A percentile compares a stretch with the other conserved stretches of the same genome.
These are phyloP conservation scores for Parafenestella ontariensis DNA, from an alignment of 2,329 filamentous ascomycete genomes.

Conservation along the genomic window DNA sequence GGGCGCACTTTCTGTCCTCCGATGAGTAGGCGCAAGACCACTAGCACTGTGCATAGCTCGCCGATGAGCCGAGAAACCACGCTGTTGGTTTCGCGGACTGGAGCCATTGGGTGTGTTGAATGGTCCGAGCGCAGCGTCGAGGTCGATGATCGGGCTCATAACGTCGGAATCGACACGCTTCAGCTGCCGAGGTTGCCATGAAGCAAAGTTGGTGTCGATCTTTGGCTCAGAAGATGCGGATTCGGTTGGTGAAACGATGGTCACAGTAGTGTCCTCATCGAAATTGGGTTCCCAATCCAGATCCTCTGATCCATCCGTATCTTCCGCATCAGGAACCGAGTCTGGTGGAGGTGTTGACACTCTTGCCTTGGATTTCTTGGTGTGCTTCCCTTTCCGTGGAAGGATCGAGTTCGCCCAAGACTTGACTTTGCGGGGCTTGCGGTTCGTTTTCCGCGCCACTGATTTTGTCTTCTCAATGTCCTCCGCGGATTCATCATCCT, in stretches of 20 bases:
- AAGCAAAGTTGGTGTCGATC: slow-evolving; percentile 44
- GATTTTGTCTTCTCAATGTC: slow-evolving; percentile 50
- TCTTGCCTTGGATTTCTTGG: slow-evolving; percentile 54
- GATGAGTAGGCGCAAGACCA: slow-evolving; percentile 78
- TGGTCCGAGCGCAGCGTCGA: slow-evolving; percentile 90
- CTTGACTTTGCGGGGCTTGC: slow-evolving; percentile 73
- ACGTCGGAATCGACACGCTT: slow-evolving; percentile 61
- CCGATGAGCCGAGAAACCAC: slow-evolving; percentile 55
- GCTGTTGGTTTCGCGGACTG: slow-evolving; percentile 61
- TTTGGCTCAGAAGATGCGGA: slow-evolving; percentile 29
- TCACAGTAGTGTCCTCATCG: slow-evolving; percentile 51
- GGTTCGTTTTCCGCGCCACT: slow-evolving; percentile 62
- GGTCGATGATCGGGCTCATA: slow-evolving; percentile 83
- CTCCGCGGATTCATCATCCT: slow-evolving; percentile 40
- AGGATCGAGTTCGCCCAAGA: slow-evolving; percentile 74
- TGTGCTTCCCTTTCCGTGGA: slow-evolving; percentile 64
- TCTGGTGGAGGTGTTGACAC: slow-evolving; percentile 40
- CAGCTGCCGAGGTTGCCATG: slow-evolving; percentile 48
- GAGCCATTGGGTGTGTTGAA: slow-evolving; percentile 83
- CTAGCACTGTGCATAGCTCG: slow-evolving; percentile 79
- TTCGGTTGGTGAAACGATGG: slow-evolving; percentile 48
- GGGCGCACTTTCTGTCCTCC: slow-evolving; percentile 80
- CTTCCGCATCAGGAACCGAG: slow-evolving; percentile 31
- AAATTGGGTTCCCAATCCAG: slow-evolving; percentile 51
- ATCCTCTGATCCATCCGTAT: slow-evolving; percentile 45